Conservation (phyloP, 352 stramenopile genomes). For the Globisporangium paroecandrum region DNA sequence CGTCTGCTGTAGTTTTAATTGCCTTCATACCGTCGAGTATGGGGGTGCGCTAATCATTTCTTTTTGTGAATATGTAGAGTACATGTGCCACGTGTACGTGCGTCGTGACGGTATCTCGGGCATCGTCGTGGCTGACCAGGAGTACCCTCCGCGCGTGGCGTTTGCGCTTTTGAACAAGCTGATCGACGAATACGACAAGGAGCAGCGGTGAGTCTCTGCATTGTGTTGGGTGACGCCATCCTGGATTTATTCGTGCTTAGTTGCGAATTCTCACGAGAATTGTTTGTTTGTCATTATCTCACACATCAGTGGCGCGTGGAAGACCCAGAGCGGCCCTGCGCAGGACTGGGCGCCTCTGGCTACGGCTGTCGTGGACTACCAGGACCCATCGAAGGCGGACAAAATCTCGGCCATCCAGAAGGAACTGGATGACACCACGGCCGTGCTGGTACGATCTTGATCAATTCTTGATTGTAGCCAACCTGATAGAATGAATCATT, state of each 20-base stretch:
- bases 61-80: constrained; percentile 56
- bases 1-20: not conserved
- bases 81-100: constrained; percentile 98
- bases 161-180: constrained; percentile 97
- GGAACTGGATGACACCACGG: constrained; percentile 98
- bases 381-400: constrained; percentile 97
- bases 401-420: constrained; percentile 99
- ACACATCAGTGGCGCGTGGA: constrained; percentile 41
- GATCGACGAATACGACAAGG: constrained; percentile 94
- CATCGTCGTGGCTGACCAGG: constrained; percentile 95
- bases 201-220: constrained; percentile 31
- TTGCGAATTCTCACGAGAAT: constrained; percentile 20
- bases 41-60: constrained; percentile 8
- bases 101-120: constrained; percentile 95
- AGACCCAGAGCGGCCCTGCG: constrained; percentile 58
- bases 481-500: not conserved
- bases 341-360: constrained; percentile 89
- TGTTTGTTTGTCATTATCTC: constrained; percentile 24
- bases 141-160: constrained; percentile 98
- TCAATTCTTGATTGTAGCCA: not conserved
- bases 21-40: not conserved
- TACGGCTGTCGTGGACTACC: constrained; percentile 95
- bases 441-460: constrained; percentile 83
- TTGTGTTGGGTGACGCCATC: constrained; percentile 14
- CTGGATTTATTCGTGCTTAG: constrained; percentile 8